Conservation (phyloP, 306 rosid species). For the Aeschynomene evenia region DNA sequence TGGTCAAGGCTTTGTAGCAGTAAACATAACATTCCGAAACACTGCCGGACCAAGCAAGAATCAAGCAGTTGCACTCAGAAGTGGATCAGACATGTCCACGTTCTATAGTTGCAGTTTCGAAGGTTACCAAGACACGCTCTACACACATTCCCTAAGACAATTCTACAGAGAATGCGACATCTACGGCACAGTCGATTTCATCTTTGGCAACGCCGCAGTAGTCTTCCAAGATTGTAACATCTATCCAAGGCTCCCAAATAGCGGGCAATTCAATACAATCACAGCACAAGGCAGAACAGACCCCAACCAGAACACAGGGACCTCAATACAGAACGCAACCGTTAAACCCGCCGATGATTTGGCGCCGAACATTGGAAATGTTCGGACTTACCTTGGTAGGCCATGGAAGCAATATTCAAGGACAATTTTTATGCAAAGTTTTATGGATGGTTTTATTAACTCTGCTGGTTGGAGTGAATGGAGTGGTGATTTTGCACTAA, state of each 20-base stretch:
- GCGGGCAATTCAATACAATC: conserved; percentile 45
- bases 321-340: conserved; percentile 37
- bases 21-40: conserved; percentile 42
- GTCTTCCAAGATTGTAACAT: conserved; percentile 54
- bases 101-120: conserved; percentile 57
- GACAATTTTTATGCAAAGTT: conserved; percentile 62
- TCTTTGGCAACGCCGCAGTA: conserved; percentile 46
- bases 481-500: conserved; percentile 58
- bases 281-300: conserved; percentile 56
- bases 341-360: conserved; percentile 39
- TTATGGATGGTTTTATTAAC: conserved; percentile 49
- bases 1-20: conserved; percentile 66
- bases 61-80: conserved; percentile 55
- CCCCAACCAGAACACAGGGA: conserved; percentile 49
- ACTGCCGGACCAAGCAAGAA: conserved; percentile 48
- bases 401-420: conserved; percentile 79
- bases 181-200: conserved; percentile 53
- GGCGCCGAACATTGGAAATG: conserved; percentile 16
- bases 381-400: conserved; percentile 62
- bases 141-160: conserved; percentile 47
- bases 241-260: conserved; percentile 38
- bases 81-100: conserved; percentile 41
- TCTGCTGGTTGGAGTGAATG: conserved; percentile 73
- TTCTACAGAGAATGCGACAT: conserved; percentile 54
- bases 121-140: conserved; percentile 55